These are phyloP conservation scores for Ascochyta koolunga DNA, from an alignment of 2,329 filamentous ascomycete genomes.

Conservation along the genomic window DNA sequence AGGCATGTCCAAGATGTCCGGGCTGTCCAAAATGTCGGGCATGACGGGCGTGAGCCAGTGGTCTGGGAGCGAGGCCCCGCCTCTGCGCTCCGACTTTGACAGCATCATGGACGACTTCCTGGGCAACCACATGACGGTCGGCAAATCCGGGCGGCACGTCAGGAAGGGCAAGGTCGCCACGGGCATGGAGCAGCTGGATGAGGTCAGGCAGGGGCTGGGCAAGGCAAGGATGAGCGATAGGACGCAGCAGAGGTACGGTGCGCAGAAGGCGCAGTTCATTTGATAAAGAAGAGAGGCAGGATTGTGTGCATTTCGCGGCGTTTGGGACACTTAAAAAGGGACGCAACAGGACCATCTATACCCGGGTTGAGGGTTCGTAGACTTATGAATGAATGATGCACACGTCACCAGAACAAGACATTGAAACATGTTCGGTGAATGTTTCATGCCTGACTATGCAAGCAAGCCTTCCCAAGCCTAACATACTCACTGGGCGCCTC, in stretches of 20 bases:
- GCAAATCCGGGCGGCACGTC: slow-evolving; percentile 63
- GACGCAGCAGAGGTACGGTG: slow-evolving; percentile 22
- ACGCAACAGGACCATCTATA: not conserved
- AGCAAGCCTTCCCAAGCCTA: too few relatives aligned
- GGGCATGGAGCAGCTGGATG: slow-evolving; percentile 88
- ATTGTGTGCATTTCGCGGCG: slow-evolving; percentile 12
- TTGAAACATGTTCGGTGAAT: too few relatives aligned
- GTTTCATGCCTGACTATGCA: too few relatives aligned
- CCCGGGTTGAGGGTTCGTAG: slow-evolving; percentile 1
- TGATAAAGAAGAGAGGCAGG: not conserved
- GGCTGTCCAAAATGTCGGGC: slow-evolving; percentile 48
- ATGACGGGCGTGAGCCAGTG: slow-evolving; percentile 43
- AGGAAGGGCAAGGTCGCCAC: slow-evolving; percentile 82
- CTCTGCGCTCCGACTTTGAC: slow-evolving; percentile 80
- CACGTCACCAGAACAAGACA: too few relatives aligned
- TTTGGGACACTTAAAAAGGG: slow-evolving; percentile 2
- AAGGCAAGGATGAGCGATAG: slow-evolving; percentile 66
- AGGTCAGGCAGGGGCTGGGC: slow-evolving; percentile 80
- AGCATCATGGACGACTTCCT: slow-evolving; percentile 93
- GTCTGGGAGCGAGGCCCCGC: slow-evolving; percentile 51
- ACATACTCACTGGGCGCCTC: too few relatives aligned
- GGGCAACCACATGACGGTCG: slow-evolving; percentile 71
- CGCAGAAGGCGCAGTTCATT: slow-evolving; percentile 12
- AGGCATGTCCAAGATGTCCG: slow-evolving; percentile 59
- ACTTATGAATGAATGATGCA: slow-evolving; percentile 5